Base-by-base conservation (phyloP, 805 yeast species). In the Wickerhamomyces alni region DNA sequence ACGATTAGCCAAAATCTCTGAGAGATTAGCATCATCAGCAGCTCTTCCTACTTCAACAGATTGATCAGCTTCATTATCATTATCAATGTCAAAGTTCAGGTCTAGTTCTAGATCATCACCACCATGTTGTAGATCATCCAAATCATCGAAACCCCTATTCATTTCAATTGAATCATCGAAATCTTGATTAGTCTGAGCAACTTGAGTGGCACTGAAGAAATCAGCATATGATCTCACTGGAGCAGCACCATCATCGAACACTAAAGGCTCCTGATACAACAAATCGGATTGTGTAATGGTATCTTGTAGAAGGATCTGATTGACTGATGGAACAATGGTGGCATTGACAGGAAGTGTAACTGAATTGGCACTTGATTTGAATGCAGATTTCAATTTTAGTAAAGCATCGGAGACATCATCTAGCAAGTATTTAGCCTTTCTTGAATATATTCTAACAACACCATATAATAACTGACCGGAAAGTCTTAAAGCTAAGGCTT, bases 381-480 rank as follows among this genome's bases (percentile, higher is more conserved):
- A 83, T 3, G 86, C 74, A 27, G 82, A 73, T 54, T 83, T 85
- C 54, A 88, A 67, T 51, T 79, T 82, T 47, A 77, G 62, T 43
- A 87, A 60, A 4, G 87, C 82, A 49, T 85, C 94, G 36, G 79
- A 73, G 30, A 87, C 91, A 56, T 89, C 97, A 40, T 87, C 94
- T 36, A 84, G 66, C 18, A 89, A 65, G 48, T 85, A 85, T 50
- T 82, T 82, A 21, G 96, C 87, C 60, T 89, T 86, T 43, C 91
- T 69, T 11, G 93, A 80, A 60, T 87, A 89, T 17, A 89, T 89
- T 41, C 87, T 70, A 27, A 87, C 94, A 4, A 89, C 87, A 37
- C 96, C 97, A 40, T 84, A 77, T 30, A 89, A 66, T 38, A 89
- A 67, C 55, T 88, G 96, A 4, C 96, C 95, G 1, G 95, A 83